Conservation (phyloP, 768 basidiomycete genomes). For the Mycena galopus region DNA sequence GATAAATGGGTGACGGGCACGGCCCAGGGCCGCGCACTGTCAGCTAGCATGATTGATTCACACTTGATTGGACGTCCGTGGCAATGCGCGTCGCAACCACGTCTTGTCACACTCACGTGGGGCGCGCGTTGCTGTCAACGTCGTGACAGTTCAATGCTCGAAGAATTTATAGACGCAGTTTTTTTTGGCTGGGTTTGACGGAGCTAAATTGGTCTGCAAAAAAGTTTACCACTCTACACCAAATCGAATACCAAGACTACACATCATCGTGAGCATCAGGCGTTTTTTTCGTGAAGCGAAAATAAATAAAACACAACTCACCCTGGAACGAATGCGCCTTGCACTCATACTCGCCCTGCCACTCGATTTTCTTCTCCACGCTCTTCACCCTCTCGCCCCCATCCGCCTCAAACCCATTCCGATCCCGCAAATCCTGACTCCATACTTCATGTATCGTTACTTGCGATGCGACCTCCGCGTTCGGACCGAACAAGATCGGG, state of each 20-base stretch:
- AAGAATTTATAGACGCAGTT: too few species aligned
- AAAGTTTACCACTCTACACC: not conserved
- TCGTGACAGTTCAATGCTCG: too few species aligned
- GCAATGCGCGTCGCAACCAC: slow-evolving; percentile 18
- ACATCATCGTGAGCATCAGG: not conserved
- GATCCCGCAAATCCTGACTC: slow-evolving; percentile 57
- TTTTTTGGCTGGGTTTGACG: too few species aligned
- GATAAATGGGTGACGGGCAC: not conserved
- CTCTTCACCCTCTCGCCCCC: slow-evolving; percentile 58
- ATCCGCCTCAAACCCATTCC: slow-evolving; percentile 59
- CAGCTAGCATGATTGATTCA: not conserved
- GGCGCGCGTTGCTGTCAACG: not conserved
- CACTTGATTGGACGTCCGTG: not conserved
- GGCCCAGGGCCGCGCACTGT: not conserved
- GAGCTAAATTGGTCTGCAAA: too few species aligned
- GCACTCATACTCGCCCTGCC: slow-evolving; percentile 52
- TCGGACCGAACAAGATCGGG: slow-evolving; percentile 54
- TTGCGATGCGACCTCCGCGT: slow-evolving; percentile 34
- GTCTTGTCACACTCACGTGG: slow-evolving; percentile 18
- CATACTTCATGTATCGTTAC: slow-evolving; percentile 66
- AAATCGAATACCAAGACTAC: slow-evolving; percentile 13
- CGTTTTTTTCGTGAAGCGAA: too few species aligned
- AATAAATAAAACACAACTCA: slow-evolving; percentile 27
- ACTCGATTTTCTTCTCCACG: slow-evolving; percentile 38
- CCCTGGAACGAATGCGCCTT: slow-evolving; percentile 65